These are phyloP conservation scores for Claviceps digitariae DNA, from an alignment of 2,329 filamentous ascomycete species.

Conservation along the genomic window DNA sequence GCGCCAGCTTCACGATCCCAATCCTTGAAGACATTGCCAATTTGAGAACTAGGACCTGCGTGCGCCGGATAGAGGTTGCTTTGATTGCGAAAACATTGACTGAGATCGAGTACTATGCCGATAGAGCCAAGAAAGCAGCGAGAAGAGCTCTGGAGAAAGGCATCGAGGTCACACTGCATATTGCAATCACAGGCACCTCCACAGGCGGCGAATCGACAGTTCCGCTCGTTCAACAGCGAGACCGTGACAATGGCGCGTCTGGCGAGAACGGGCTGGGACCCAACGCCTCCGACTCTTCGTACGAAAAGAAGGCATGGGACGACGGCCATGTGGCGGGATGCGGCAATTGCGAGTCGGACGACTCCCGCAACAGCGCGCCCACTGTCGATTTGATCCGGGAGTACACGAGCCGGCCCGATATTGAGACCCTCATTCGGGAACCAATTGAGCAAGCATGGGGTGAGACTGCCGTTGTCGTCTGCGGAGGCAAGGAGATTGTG, in stretches of 20 bases:
- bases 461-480: conserved; percentile 48
- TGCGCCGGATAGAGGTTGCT: conserved; percentile 38
- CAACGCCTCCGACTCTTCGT: neutral
- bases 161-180: conserved; percentile 36
- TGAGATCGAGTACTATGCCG: conserved; percentile 42
- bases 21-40: conserved; percentile 42
- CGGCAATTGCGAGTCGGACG: neutral
- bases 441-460: conserved; percentile 45
- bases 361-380: neutral
- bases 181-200: conserved; percentile 35
- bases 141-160: conserved; percentile 27
- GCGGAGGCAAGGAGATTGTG: conserved; percentile 42
- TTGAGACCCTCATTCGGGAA: conserved; percentile 35
- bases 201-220: conserved; percentile 1
- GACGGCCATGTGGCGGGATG: neutral
- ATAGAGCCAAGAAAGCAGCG: conserved; percentile 31
- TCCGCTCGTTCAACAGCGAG: conserved; percentile 2
- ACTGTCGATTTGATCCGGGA: conserved; percentile 25
- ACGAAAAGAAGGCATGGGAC: neutral
- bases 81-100: conserved; percentile 36
- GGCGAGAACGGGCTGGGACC: neutral
- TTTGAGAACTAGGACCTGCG: conserved; percentile 28
- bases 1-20: conserved; percentile 47
- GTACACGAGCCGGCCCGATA: conserved; percentile 34
- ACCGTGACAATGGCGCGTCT: neutral